Conservation (phyloP, 2,329 filamentous ascomycete species). For the Teratosphaeria zuluensis region DNA sequence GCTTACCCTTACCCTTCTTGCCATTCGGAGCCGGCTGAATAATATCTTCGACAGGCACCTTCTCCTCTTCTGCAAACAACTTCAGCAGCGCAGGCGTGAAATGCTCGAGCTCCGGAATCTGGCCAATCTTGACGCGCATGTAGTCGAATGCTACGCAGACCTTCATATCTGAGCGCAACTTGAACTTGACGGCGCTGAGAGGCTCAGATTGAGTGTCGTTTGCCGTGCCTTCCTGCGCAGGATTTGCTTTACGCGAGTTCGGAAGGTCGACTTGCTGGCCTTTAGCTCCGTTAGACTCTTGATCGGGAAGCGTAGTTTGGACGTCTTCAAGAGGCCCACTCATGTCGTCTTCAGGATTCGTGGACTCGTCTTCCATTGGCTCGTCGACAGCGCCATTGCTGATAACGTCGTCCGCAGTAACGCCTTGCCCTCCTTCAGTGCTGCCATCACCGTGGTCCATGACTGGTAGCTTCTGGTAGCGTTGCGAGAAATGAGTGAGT, state of each 20-base stretch:
- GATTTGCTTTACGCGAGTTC: not conserved
- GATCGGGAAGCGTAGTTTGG: slow-evolving; percentile 17
- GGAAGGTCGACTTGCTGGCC: slow-evolving; percentile 16
- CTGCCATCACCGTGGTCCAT: slow-evolving; percentile 32
- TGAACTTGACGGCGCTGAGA: slow-evolving; percentile 20
- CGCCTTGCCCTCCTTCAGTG: slow-evolving; percentile 4
- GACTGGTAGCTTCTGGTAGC: slow-evolving; percentile 68
- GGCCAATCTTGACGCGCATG: slow-evolving; percentile 62
- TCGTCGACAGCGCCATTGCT: not conserved
- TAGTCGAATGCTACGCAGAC: slow-evolving; percentile 70
- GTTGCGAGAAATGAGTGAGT: slow-evolving; percentile 89
- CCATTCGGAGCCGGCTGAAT: not conserved
- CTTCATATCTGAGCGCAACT: slow-evolving; percentile 45
- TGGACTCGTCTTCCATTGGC: slow-evolving; percentile 10
- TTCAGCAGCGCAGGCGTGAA: slow-evolving; percentile 51
- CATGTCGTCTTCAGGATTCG: slow-evolving; percentile 9
- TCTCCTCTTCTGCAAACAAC: slow-evolving; percentile 42
- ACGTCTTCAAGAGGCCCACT: slow-evolving; percentile 18
- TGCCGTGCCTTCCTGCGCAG: slow-evolving; percentile 1
- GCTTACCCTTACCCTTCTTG: not conserved
- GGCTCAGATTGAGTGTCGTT: not conserved
- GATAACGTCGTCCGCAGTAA: slow-evolving; percentile 1
- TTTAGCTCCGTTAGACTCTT: slow-evolving; percentile 4
- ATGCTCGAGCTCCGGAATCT: slow-evolving; percentile 57
- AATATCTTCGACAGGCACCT: slow-evolving; percentile 1